Evolutionary conservation across 1,139 yeast genomes (phyloP).

Genomic region (Magnusiomyces suaveolens): DNA sequence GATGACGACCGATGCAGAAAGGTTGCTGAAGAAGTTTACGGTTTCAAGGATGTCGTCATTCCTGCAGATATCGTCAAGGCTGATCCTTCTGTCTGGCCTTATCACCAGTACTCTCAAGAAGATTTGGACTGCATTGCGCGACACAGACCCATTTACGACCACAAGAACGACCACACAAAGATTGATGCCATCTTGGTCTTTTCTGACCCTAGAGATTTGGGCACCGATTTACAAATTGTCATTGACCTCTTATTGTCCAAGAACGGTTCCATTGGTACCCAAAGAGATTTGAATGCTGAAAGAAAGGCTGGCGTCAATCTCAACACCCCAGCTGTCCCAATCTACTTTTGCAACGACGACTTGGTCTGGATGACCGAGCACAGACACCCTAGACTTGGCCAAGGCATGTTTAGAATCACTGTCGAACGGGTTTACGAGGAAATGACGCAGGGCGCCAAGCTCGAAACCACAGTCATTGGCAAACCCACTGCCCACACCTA

Average conservation of each 20-base stretch:
- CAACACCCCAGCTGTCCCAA: slow-evolving; percentile 57
- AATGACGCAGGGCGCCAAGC: slow-evolving; percentile 41
- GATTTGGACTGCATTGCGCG: slow-evolving; percentile 45
- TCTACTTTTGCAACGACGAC: slow-evolving; percentile 79
- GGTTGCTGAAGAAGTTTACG: slow-evolving; percentile 62
- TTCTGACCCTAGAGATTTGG: slow-evolving; percentile 88
- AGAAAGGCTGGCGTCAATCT: slow-evolving; percentile 7
- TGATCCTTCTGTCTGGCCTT: slow-evolving; percentile 62
- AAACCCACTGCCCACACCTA: slow-evolving; percentile 78
- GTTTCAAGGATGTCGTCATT: slow-evolving; percentile 68
- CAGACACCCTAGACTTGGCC: slow-evolving; percentile 74
- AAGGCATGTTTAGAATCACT: slow-evolving; percentile 72
- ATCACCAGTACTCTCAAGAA: slow-evolving; percentile 44
- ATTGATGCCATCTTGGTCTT: slow-evolving; percentile 65
- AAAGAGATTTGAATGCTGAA: slow-evolving; percentile 28
- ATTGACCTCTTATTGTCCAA: slow-evolving; percentile 61
- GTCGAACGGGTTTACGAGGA: slow-evolving; percentile 56
- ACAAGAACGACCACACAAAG: slow-evolving; percentile 9
- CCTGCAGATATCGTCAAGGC: slow-evolving; percentile 62
- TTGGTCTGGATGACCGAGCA: slow-evolving; percentile 87
- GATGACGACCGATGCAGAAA: slow-evolving; percentile 56
- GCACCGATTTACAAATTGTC: slow-evolving; percentile 72
- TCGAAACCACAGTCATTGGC: slow-evolving; percentile 61
- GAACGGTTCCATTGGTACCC: slow-evolving; percentile 58
- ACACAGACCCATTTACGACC: slow-evolving; percentile 17